A percentile compares a stretch with the other conserved stretches of the same genome.
Evolutionary conservation across 345 rosid genomes (phyloP).

Genomic region (Pseudoturritis turrita): DNA sequence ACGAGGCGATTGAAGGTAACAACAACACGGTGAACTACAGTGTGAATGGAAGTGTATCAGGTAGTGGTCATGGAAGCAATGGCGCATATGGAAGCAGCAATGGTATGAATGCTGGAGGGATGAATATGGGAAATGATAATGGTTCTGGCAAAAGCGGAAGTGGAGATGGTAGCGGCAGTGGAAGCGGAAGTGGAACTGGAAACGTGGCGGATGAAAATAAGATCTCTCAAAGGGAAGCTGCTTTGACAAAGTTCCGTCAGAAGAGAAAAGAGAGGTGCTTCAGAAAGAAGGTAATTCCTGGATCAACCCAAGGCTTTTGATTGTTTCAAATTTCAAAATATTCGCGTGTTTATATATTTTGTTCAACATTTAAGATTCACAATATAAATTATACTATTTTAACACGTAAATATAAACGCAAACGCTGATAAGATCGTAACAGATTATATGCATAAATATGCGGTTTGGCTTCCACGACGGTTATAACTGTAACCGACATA

Average conservation of each 20-base stretch:
- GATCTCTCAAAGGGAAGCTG: slow-evolving; percentile 62
- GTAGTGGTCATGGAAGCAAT: slow-evolving; percentile 65
- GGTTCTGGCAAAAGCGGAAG: slow-evolving; percentile 43
- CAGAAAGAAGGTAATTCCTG: slow-evolving; percentile 55
- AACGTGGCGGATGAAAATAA: slow-evolving; percentile 27
- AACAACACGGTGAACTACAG: slow-evolving; percentile 46
- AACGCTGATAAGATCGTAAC: too few relatives aligned
- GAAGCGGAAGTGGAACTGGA: slow-evolving; percentile 28
- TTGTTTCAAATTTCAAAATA: background rate
- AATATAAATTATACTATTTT: too few relatives aligned
- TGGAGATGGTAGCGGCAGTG: slow-evolving; percentile 27
- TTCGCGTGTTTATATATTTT: background rate
- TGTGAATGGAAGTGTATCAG: slow-evolving; percentile 61
- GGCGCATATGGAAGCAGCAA: slow-evolving; percentile 45
- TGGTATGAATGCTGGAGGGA: slow-evolving; percentile 44
- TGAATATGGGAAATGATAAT: slow-evolving; percentile 49
- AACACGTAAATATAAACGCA: background rate
- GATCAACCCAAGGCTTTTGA: background rate
- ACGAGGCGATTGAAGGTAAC: slow-evolving; percentile 27
- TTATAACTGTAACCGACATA: too few relatives aligned
- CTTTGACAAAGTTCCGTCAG: slow-evolving; percentile 71
- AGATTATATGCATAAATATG: too few relatives aligned
- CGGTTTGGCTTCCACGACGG: too few relatives aligned
- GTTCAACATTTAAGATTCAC: too few relatives aligned
- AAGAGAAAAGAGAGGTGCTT: slow-evolving; percentile 86